Evolutionary conservation across 345 rosid species (phyloP).

Genomic region (Hypericum androsaemum): DNA sequence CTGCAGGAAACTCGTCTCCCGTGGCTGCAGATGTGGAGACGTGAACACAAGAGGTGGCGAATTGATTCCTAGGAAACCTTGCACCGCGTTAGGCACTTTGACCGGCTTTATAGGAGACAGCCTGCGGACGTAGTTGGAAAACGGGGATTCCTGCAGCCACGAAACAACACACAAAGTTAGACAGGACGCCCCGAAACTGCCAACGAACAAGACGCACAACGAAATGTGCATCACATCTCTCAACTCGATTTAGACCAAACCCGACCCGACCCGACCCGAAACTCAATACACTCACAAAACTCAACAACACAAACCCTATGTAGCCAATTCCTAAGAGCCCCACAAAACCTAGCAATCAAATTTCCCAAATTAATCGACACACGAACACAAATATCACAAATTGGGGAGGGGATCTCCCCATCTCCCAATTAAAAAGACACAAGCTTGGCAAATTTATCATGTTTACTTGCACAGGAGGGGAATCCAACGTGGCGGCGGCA

Average conservation of each 20-base stretch:
- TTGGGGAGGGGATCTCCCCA: too few species aligned
- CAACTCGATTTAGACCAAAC: too few species aligned
- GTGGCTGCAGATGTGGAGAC: constrained; percentile 26
- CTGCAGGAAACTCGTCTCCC: constrained; percentile 17
- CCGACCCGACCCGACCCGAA: too few species aligned
- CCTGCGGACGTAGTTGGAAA: constrained; percentile 25
- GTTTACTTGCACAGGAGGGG: constrained; percentile 36
- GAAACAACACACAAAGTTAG: neutral
- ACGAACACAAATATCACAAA: neutral
- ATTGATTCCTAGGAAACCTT: constrained; percentile 27
- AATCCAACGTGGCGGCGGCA: constrained; percentile 8
- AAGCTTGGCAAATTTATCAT: neutral
- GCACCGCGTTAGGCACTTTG: constrained; percentile 18
- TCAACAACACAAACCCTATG: too few species aligned
- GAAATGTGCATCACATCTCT: too few species aligned
- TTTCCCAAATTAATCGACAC: too few species aligned
- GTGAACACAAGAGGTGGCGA: constrained; percentile 44
- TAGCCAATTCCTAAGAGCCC: too few species aligned
- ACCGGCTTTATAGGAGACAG: constrained; percentile 32
- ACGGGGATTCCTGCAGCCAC: constrained; percentile 38
- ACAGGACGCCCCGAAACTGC: too few species aligned
- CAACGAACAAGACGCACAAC: too few species aligned
- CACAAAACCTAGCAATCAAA: too few species aligned
- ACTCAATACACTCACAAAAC: too few species aligned
- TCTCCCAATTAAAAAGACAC: neutral